phyloP scores from a whole-genome alignment of 2,329 filamentous ascomycete species.

The Aspergillus quadricinctus region DNA sequence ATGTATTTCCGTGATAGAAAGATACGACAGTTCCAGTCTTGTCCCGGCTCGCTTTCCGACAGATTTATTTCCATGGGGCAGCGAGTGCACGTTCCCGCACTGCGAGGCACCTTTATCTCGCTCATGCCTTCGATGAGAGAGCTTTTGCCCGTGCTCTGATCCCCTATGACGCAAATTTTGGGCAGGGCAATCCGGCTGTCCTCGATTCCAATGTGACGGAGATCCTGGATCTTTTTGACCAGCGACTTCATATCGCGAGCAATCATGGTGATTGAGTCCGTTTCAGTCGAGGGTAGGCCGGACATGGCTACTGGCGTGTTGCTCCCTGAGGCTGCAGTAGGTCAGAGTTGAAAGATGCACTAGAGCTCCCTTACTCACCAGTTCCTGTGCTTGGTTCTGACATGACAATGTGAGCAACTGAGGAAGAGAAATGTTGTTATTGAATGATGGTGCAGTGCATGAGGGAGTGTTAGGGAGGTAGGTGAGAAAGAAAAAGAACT shows the following conservation, averaged over 20 bases:
- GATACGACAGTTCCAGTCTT: slow-evolving; percentile 63
- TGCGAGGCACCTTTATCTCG: slow-evolving; percentile 67
- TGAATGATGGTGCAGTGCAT: neutral
- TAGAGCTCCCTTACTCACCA: neutral
- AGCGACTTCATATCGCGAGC: slow-evolving; percentile 33
- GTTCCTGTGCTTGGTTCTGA: neutral
- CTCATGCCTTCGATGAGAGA: slow-evolving; percentile 58
- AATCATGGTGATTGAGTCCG: slow-evolving; percentile 25
- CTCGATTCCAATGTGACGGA: slow-evolving; percentile 69
- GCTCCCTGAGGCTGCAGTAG: neutral
- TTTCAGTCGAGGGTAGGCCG: neutral
- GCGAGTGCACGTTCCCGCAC: slow-evolving; percentile 69
- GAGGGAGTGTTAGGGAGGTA: neutral
- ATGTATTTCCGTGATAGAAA: slow-evolving; percentile 62
- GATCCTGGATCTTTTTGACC: slow-evolving; percentile 47
- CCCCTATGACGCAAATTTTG: slow-evolving; percentile 76
- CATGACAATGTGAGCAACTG: neutral
- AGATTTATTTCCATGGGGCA: slow-evolving; percentile 79
- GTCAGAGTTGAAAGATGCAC: neutral
- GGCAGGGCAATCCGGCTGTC: slow-evolving; percentile 64
- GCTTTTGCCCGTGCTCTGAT: slow-evolving; percentile 81
- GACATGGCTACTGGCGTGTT: slow-evolving; percentile 3
- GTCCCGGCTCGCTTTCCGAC: slow-evolving; percentile 44
- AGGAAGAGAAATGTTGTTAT: neutral
- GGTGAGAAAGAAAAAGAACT: neutral